A percentile compares a stretch with the other conserved stretches of the same genome.
Conservation (phyloP, 306 rosid genomes). For the Leucaena leucocephala region DNA sequence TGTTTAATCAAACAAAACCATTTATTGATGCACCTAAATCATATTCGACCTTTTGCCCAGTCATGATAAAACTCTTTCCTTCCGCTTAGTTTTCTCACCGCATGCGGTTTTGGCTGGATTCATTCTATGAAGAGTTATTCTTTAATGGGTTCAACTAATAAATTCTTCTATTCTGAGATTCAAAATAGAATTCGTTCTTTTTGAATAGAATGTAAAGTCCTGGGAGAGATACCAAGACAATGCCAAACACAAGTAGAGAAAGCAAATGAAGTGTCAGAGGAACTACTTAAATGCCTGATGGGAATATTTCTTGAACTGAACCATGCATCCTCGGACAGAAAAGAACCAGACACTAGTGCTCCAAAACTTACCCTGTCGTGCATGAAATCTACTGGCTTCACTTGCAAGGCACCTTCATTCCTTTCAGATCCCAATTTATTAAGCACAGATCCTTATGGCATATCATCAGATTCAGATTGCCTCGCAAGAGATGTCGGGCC, state of each 20-base stretch:
- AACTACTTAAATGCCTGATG: slow-evolving; percentile 65
- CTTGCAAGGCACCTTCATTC: slow-evolving; percentile 64
- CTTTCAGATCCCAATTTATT: slow-evolving; percentile 57
- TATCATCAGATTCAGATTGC: slow-evolving; percentile 65
- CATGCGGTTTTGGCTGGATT: background rate
- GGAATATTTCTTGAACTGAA: slow-evolving; percentile 78
- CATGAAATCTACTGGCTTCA: slow-evolving; percentile 70
- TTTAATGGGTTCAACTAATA: background rate
- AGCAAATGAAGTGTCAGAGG: slow-evolving; percentile 88
- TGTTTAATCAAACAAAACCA: background rate
- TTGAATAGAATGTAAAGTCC: slow-evolving; percentile 49
- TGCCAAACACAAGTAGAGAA: slow-evolving; percentile 40
- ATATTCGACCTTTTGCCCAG: background rate
- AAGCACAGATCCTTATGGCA: slow-evolving; percentile 66
- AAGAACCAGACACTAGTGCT: slow-evolving; percentile 54
- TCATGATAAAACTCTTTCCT: background rate
- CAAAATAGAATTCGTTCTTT: too few relatives aligned
- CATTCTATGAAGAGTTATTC: background rate
- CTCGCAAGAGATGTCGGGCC: slow-evolving; percentile 69
- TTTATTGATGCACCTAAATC: background rate
- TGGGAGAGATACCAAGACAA: slow-evolving; percentile 50
- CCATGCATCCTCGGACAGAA: slow-evolving; percentile 54
- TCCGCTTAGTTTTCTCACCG: slow-evolving; percentile 21
- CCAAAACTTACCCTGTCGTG: slow-evolving; percentile 70
- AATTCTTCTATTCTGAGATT: background rate